Evolutionary conservation across 2,329 filamentous ascomycete genomes (phyloP).

Genomic region (Colletotrichum simmondsii): DNA sequence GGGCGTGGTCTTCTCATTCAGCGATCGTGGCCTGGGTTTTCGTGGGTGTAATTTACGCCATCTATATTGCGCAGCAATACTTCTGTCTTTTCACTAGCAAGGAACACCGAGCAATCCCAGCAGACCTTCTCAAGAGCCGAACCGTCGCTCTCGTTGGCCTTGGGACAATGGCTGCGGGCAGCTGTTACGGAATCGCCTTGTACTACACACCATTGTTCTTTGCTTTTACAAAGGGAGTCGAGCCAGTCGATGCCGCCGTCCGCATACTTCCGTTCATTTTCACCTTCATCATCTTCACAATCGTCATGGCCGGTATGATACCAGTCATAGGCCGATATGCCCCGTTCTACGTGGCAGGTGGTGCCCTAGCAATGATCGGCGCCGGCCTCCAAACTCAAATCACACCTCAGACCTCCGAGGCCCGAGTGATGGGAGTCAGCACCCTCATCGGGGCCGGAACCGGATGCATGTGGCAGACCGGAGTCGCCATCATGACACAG

Average conservation of each 20-base stretch:
- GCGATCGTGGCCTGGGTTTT: constrained; percentile 60
- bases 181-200: constrained; percentile 51
- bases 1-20: constrained; percentile 56
- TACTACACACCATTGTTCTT: constrained; percentile 68
- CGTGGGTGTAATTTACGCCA: constrained; percentile 53
- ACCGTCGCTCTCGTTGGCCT: constrained; percentile 55
- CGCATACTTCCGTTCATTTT: constrained; percentile 56
- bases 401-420: constrained; percentile 37
- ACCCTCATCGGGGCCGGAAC: constrained; percentile 45
- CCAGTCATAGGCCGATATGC: constrained; percentile 50
- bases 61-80: constrained; percentile 59
- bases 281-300: constrained; percentile 47
- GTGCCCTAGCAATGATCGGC: constrained; percentile 40
- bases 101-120: constrained; percentile 55
- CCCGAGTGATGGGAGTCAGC: constrained; percentile 44
- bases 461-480: constrained; percentile 45
- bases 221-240: constrained; percentile 58
- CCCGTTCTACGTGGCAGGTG: constrained; percentile 43
- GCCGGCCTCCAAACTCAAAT: constrained; percentile 42
- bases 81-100: constrained; percentile 56
- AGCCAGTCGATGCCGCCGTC: constrained; percentile 51
- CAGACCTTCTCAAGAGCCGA: constrained; percentile 49
- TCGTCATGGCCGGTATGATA: constrained; percentile 51
- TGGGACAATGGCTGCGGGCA: constrained; percentile 47
- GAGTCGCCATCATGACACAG: constrained; percentile 39